phyloP scores from a whole-genome alignment of 306 rosid genomes.

The Adenanthera pavonina region DNA sequence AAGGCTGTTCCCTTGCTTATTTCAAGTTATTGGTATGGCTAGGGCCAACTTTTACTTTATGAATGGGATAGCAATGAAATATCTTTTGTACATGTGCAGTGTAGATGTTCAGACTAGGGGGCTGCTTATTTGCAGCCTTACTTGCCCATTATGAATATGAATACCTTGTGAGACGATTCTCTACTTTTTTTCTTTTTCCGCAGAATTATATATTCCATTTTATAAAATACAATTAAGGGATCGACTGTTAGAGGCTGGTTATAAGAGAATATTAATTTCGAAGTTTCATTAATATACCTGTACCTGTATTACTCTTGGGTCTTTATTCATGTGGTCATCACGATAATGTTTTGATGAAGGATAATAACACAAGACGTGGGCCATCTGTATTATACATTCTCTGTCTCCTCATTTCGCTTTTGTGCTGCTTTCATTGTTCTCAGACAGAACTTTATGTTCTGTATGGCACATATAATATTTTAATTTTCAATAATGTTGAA shows the following conservation, averaged over 20 bases:
- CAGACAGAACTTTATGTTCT: not conserved
- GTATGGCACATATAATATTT: not conserved
- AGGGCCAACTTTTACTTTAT: slow-evolving; percentile 31
- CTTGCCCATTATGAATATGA: slow-evolving; percentile 33
- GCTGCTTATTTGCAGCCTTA: slow-evolving; percentile 20
- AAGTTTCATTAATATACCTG: not conserved
- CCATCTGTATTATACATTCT: not conserved
- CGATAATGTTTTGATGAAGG: not conserved
- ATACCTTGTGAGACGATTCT: slow-evolving; percentile 3
- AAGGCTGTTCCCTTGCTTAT: slow-evolving; percentile 28
- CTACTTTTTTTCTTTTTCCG: no score
- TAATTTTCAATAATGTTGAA: no score
- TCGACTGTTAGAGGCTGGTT: not conserved
- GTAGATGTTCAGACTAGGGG: slow-evolving; percentile 27
- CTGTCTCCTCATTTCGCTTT: not conserved
- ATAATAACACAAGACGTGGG: not conserved
- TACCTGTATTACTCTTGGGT: not conserved
- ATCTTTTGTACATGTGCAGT: slow-evolving; percentile 44
- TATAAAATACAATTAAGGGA: not conserved
- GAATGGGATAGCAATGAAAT: slow-evolving; percentile 41
- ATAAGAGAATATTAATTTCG: not conserved
- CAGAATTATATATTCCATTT: not conserved
- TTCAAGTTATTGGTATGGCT: slow-evolving; percentile 42
- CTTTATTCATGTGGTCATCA: not conserved
- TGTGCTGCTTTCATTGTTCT: not conserved